These are phyloP conservation scores for Boletus subparvulus DNA, from an alignment of 768 basidiomycete genomes.

Conservation along the genomic window DNA sequence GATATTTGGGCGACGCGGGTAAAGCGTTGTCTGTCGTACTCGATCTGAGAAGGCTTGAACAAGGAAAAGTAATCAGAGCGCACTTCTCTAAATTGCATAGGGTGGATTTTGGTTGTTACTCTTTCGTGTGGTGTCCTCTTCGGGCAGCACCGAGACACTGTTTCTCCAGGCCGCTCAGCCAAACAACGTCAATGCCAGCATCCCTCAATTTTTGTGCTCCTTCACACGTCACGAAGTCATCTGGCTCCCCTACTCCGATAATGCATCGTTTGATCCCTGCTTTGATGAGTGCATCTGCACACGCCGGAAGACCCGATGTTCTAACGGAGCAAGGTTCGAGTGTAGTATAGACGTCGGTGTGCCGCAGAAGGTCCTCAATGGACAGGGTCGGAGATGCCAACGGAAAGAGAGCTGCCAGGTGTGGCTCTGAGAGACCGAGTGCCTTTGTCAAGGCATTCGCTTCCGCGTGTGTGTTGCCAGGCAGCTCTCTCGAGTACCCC, in stretches of 20 bases:
- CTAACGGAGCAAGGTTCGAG: slow-evolving; percentile 94
- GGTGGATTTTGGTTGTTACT: not conserved
- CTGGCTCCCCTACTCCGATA: slow-evolving; percentile 88
- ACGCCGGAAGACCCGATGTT: slow-evolving; percentile 83
- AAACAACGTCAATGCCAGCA: slow-evolving; percentile 73
- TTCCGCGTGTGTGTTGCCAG: slow-evolving; percentile 96
- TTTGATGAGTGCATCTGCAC: slow-evolving; percentile 78
- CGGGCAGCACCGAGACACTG: slow-evolving; percentile 83
- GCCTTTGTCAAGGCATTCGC: slow-evolving; percentile 87
- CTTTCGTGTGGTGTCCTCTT: slow-evolving; percentile 40
- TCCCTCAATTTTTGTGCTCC: slow-evolving; percentile 72
- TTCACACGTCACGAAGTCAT: slow-evolving; percentile 92
- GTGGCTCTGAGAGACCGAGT: slow-evolving; percentile 38
- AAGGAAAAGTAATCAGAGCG: not conserved
- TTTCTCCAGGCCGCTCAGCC: slow-evolving; percentile 70
- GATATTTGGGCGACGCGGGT: slow-evolving; percentile 22
- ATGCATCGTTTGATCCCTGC: slow-evolving; percentile 73
- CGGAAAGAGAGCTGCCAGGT: slow-evolving; percentile 49
- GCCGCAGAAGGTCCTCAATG: slow-evolving; percentile 49
- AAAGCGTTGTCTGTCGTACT: slow-evolving; percentile 7
- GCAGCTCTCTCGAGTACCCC: slow-evolving; percentile 87
- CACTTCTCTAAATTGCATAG: slow-evolving; percentile 1
- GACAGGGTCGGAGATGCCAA: slow-evolving; percentile 29
- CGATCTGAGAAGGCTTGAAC: not conserved
- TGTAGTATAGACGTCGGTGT: slow-evolving; percentile 84